phyloP scores from a whole-genome alignment of 345 rosid genomes.

The Brassica juncea region DNA sequence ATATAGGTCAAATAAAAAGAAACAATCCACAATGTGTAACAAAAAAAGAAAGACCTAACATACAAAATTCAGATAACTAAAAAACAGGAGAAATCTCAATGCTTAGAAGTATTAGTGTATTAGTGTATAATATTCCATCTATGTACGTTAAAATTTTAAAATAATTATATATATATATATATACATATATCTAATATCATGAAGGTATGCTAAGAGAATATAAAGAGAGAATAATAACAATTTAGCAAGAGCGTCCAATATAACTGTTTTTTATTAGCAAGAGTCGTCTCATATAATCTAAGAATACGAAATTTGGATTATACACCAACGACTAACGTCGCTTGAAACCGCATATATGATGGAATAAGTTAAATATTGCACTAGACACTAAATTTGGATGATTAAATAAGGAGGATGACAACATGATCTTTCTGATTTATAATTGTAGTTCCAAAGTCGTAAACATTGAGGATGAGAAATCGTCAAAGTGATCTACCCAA shows the following conservation, averaged over 20 bases:
- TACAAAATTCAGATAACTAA: neutral
- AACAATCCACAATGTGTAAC: neutral
- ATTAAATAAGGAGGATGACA: conserved; percentile 25
- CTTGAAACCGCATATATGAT: conserved; percentile 25
- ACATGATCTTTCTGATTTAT: conserved; percentile 9
- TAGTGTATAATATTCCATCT: neutral
- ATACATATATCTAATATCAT: neutral
- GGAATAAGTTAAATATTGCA: conserved; percentile 1
- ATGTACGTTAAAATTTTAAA: neutral
- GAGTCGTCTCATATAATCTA: conserved; percentile 27
- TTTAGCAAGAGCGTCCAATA: neutral
- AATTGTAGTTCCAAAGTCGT: conserved; percentile 17
- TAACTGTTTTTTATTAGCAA: neutral
- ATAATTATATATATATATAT: neutral
- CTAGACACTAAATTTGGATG: conserved; percentile 19
- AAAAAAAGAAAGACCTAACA: neutral
- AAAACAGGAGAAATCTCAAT: neutral
- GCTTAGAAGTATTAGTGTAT: neutral
- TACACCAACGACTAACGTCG: conserved; percentile 31
- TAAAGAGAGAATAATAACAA: neutral
- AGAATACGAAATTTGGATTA: conserved; percentile 27
- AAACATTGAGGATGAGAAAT: conserved; percentile 20
- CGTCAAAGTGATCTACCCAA: conserved; percentile 24
- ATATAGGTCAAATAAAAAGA: neutral
- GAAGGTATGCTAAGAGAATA: neutral